A percentile compares a stretch with the other conserved stretches of the same genome.
These are phyloP conservation scores for Monosporascus sp. DNA, from an alignment of 2,329 filamentous ascomycete genomes.

Conservation along the genomic window DNA sequence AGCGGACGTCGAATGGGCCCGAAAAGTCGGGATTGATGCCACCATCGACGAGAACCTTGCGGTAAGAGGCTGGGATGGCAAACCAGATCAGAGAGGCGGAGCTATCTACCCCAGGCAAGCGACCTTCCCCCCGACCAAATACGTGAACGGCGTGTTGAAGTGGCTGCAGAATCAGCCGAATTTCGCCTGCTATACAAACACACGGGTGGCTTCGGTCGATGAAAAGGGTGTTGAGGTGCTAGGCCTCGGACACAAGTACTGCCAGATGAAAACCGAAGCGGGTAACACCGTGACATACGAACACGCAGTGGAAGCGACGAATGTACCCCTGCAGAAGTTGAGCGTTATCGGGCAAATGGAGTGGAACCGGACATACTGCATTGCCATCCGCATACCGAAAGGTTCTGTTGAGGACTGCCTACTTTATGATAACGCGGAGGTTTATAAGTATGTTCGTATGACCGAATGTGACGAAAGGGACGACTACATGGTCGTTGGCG, in stretches of 20 bases:
- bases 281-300: conserved; percentile 43
- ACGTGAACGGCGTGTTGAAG: conserved; percentile 45
- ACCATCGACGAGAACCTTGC: conserved; percentile 38
- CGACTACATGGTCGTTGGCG: conserved; percentile 53
- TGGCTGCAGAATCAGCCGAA: conserved; percentile 47
- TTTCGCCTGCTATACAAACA: conserved; percentile 49
- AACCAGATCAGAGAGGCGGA: conserved; percentile 45
- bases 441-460: conserved; percentile 51
- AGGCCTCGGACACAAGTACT: conserved; percentile 39
- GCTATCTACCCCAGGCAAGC: conserved; percentile 43
- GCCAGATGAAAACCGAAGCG: conserved; percentile 40
- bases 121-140: conserved; percentile 53
- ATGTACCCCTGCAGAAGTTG: conserved; percentile 51
- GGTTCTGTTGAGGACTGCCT: conserved; percentile 48
- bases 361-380: conserved; percentile 51
- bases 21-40: conserved; percentile 37
- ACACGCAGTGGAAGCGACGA: conserved; percentile 49
- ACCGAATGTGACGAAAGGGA: conserved; percentile 47
- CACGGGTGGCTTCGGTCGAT: conserved; percentile 40
- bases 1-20: conserved; percentile 40
- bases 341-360: conserved; percentile 48
- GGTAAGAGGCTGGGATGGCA: conserved; percentile 47
- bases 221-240: conserved; percentile 44
- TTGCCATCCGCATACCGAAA: conserved; percentile 50
- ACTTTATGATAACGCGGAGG: conserved; percentile 49